Conservation (phyloP, 148 eudicot species). For the Vaccinium macrocarpon region DNA sequence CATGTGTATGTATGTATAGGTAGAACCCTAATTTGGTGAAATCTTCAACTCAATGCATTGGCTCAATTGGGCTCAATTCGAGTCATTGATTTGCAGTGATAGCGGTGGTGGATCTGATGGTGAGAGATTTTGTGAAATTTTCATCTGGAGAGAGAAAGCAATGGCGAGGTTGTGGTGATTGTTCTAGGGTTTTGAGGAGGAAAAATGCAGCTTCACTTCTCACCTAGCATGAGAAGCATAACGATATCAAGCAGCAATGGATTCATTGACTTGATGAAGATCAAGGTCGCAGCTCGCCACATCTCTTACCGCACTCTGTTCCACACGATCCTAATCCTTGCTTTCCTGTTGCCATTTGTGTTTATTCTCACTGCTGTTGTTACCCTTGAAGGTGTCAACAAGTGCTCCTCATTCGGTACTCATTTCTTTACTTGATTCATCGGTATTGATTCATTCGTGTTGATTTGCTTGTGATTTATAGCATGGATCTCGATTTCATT, state of each 20-base stretch:
- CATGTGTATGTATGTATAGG: not conserved
- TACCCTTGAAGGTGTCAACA: constrained; percentile 99
- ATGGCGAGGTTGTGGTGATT: constrained; percentile 17
- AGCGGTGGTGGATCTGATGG: constrained; percentile 32
- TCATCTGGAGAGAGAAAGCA: not conserved
- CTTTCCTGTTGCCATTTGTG: constrained; percentile 87
- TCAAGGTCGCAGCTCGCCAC: constrained; percentile 92
- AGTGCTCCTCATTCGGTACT: constrained; percentile 91
- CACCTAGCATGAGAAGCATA: constrained; percentile 98
- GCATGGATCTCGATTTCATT: not conserved
- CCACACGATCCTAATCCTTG: constrained; percentile 79
- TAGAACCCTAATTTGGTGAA: constrained; percentile 10
- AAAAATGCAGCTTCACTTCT: constrained; percentile 98
- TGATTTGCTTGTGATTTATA: constrained; percentile 5
- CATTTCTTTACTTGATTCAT: not conserved
- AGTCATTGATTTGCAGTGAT: constrained; percentile 14
- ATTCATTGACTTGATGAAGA: constrained; percentile 90
- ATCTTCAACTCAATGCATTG: constrained; percentile 11
- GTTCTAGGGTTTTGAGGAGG: constrained; percentile 29
- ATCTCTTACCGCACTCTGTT: constrained; percentile 86
- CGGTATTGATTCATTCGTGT: not conserved
- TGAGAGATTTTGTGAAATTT: constrained; percentile 14
- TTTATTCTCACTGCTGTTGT: constrained; percentile 92
- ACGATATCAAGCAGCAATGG: constrained; percentile 78
- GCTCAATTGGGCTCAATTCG: constrained; percentile 3